Conservation (phyloP, 1,284 basidiomycete species). For the Trichosporon coremiiforme region DNA sequence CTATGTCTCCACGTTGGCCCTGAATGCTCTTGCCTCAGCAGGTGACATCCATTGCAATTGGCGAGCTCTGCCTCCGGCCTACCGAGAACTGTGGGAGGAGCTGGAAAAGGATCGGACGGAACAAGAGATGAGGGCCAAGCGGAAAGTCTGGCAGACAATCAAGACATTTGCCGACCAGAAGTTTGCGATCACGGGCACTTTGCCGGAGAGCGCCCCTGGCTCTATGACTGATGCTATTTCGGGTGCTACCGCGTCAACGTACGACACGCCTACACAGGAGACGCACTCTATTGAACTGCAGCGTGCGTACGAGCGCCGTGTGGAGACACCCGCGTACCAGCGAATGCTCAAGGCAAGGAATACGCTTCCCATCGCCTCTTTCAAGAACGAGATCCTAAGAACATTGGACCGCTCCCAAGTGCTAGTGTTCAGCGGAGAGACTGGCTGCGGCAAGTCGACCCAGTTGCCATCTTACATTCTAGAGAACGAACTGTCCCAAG, state of each 20-base stretch:
- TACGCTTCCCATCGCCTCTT: slow-evolving; percentile 81
- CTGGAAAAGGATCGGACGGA: slow-evolving; percentile 69
- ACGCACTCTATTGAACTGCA: slow-evolving; percentile 57
- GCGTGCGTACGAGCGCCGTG: slow-evolving; percentile 65
- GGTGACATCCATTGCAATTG: slow-evolving; percentile 45
- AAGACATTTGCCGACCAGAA: slow-evolving; percentile 66
- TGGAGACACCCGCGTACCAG: slow-evolving; percentile 70
- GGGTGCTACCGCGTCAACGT: not conserved
- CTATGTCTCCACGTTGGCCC: slow-evolving; percentile 81
- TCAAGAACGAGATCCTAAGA: slow-evolving; percentile 73
- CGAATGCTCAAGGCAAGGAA: slow-evolving; percentile 69
- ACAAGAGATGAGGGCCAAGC: slow-evolving; percentile 69
- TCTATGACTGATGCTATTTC: not conserved
- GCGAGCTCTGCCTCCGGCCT: slow-evolving; percentile 73
- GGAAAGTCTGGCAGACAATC: slow-evolving; percentile 71
- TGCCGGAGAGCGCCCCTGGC: not conserved
- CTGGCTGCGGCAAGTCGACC: slow-evolving; percentile 98
- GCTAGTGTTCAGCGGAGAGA: slow-evolving; percentile 95
- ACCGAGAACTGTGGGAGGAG: slow-evolving; percentile 91
- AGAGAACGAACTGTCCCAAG: slow-evolving; percentile 81
- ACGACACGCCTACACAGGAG: not conserved
- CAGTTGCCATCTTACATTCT: slow-evolving; percentile 95
- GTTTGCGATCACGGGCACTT: slow-evolving; percentile 22
- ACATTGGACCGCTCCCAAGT: slow-evolving; percentile 78
- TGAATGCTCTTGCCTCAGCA: slow-evolving; percentile 70